Conservation (phyloP, 2,329 filamentous ascomycete genomes). For the Cladophialophora psammophila region DNA sequence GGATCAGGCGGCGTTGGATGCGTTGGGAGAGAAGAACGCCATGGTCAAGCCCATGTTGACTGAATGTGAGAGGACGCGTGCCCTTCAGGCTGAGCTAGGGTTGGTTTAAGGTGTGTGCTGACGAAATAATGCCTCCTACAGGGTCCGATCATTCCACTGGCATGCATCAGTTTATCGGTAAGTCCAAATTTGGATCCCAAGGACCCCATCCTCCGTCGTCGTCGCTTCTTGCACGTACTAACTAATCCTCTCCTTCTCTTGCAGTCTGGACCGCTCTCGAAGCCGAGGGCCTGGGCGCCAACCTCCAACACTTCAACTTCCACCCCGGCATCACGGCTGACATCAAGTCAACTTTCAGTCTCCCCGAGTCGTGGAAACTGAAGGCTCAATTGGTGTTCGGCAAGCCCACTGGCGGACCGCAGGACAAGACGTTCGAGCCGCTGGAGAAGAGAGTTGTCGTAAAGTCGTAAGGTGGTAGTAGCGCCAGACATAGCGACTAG, state of each 20-base stretch:
- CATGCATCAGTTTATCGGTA: slow-evolving; percentile 69
- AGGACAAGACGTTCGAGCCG: slow-evolving; percentile 35
- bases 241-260: not conserved
- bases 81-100: not conserved
- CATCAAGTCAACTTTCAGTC: slow-evolving; percentile 71
- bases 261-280: slow-evolving; percentile 81
- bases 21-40: slow-evolving; percentile 61
- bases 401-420: slow-evolving; percentile 25
- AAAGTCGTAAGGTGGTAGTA: slow-evolving; percentile 20
- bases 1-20: slow-evolving; percentile 72
- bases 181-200: slow-evolving; percentile 1
- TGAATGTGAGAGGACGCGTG: slow-evolving; percentile 51
- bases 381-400: slow-evolving; percentile 87
- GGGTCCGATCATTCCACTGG: slow-evolving; percentile 76
- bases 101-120: not conserved
- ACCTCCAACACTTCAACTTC: slow-evolving; percentile 88
- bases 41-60: slow-evolving; percentile 81
- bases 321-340: slow-evolving; percentile 75
- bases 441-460: slow-evolving; percentile 35
- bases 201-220: not conserved
- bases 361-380: slow-evolving; percentile 77
- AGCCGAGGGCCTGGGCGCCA: slow-evolving; percentile 82
- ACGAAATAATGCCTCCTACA: slow-evolving; percentile 10
- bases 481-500: not conserved
- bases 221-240: not conserved